Conservation (phyloP, 2,329 filamentous ascomycete species). For the Penicillium sp. region DNA sequence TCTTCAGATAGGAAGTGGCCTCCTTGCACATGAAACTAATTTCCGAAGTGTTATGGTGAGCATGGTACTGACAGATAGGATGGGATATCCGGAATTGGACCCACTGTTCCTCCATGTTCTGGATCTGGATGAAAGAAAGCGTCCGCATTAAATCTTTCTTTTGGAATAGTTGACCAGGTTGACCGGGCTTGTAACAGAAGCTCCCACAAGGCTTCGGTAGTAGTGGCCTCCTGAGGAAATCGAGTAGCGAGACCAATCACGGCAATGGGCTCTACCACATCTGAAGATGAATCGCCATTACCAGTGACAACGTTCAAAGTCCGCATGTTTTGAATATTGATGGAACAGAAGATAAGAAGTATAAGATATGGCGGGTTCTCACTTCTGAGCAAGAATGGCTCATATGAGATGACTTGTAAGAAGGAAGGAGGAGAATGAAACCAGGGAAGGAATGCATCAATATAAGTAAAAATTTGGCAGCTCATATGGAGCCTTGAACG, state of each 20-base stretch:
- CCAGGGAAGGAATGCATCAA: not conserved
- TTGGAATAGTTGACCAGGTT: constrained; percentile 35
- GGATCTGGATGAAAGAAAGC: constrained; percentile 41
- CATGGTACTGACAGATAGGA: not conserved
- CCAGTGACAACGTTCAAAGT: not conserved
- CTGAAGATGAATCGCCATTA: not conserved
- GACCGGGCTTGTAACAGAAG: constrained; percentile 31
- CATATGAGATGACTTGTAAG: not conserved
- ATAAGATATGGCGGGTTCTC: not conserved
- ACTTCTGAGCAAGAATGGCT: not conserved
- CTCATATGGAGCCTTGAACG: not conserved
- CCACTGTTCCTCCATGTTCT: constrained; percentile 34
- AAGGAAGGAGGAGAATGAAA: not conserved
- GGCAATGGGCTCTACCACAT: constrained; percentile 28
- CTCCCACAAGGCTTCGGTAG: constrained; percentile 35
- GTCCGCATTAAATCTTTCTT: constrained; percentile 35
- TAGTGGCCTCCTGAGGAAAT: constrained; percentile 34
- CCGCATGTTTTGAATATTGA: not conserved
- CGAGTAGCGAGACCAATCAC: constrained; percentile 37
- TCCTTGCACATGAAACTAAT: constrained; percentile 21
- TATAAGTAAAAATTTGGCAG: not conserved
- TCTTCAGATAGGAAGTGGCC: constrained; percentile 33
- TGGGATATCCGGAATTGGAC: not conserved
- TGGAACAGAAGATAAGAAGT: not conserved
- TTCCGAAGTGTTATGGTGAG: not conserved